Conservation (phyloP, 202 grass and related monocot species). For the Cymbopogon flexuosus region DNA sequence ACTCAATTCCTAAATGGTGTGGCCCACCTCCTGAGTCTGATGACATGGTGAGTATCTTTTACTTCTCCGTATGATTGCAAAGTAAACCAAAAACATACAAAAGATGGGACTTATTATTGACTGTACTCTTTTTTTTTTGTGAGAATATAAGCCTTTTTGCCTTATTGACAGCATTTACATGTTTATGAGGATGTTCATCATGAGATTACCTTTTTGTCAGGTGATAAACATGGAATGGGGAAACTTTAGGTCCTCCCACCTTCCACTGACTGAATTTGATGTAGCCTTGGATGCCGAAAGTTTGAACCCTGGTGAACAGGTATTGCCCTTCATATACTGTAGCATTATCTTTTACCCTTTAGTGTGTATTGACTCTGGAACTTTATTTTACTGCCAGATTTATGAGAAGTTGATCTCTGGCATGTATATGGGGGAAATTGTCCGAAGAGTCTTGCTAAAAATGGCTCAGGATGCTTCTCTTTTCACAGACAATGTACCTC, state of each 20-base stretch:
- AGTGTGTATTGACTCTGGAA: background rate
- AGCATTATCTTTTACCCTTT: background rate
- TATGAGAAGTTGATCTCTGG: conserved; percentile 92
- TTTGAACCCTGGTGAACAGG: conserved; percentile 80
- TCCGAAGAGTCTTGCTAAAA: conserved; percentile 60
- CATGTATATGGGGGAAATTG: conserved; percentile 90
- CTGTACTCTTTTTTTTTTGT: background rate
- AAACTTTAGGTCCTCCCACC: conserved; percentile 75
- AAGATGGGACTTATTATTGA: background rate
- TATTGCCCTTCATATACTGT: background rate
- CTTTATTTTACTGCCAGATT: conserved; percentile 35
- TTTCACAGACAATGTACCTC: conserved; percentile 52
- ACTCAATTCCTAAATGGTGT: conserved; percentile 79
- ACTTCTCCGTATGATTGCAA: background rate
- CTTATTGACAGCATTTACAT: background rate
- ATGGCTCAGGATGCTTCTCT: conserved; percentile 54
- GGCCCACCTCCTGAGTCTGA: conserved; percentile 52
- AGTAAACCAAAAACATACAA: background rate
- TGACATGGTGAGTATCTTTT: conserved; percentile 53
- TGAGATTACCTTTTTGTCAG: conserved; percentile 31
- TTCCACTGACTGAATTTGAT: conserved; percentile 73
- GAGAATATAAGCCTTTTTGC: background rate
- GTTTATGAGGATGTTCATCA: background rate
- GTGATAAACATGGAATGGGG: conserved; percentile 95
- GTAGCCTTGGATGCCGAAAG: conserved; percentile 65